Evolutionary conservation across 345 rosid species (phyloP).

Genomic region (Melaleuca alternifolia): DNA sequence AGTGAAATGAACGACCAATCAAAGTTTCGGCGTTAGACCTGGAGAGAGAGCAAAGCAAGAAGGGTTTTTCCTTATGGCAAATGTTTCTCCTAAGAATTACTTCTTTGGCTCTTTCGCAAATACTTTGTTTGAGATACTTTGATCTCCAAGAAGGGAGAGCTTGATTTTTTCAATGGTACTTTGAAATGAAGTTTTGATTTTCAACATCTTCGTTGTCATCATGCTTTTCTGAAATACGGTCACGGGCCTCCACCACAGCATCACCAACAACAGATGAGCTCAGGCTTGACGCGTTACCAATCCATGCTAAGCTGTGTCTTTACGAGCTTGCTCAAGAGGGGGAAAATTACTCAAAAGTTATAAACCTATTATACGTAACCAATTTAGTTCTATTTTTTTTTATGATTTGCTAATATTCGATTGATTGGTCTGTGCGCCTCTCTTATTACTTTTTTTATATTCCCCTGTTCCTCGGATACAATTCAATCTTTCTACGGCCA

Average conservation of each 20-base stretch:
- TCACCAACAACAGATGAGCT: slow-evolving; percentile 8
- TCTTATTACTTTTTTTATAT: background rate
- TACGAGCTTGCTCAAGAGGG: slow-evolving; percentile 5
- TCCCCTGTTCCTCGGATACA: background rate
- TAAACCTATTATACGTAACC: too few species aligned
- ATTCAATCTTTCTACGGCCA: background rate
- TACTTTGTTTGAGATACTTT: too few species aligned
- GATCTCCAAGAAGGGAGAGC: too few species aligned
- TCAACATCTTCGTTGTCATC: slow-evolving; percentile 17
- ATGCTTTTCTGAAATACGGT: background rate
- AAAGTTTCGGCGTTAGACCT: too few species aligned
- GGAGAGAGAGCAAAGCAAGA: too few species aligned
- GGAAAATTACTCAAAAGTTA: too few species aligned
- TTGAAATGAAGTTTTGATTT: slow-evolving; percentile 30
- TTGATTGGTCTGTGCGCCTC: background rate
- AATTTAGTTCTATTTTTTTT: too few species aligned
- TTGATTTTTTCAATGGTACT: background rate
- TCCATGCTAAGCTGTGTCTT: slow-evolving; percentile 47
- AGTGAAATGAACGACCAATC: too few species aligned
- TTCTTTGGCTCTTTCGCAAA: too few species aligned
- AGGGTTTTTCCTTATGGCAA: too few species aligned
- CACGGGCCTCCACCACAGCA: slow-evolving; percentile 20
- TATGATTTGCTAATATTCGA: background rate
- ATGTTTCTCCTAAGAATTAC: too few species aligned
- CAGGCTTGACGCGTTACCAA: slow-evolving; percentile 32